Base-by-base conservation (phyloP, 2,329 filamentous ascomycete genomes). In the Aspergillus costaricaensis region DNA sequence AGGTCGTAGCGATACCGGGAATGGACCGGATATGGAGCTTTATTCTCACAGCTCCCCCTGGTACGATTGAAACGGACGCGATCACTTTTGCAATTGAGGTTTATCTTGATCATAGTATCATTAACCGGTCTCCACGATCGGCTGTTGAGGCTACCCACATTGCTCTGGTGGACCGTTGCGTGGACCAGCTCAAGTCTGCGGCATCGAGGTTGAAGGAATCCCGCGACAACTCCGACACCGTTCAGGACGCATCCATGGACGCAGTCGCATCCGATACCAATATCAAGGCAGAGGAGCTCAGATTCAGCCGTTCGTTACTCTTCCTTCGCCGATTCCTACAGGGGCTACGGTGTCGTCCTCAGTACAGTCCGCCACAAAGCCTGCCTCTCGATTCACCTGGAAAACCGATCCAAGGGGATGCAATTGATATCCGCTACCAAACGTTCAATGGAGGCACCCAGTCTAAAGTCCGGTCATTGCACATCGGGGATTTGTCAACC, bases 11-110 rank as follows among this genome's bases (percentile, higher is more conserved):
- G n/a, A 74, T 81, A 53, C 79, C 81, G 4, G 81, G 82, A 6
- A 80, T 81, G 63, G 90, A 95, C 67, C 84, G 92, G 59, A 79
- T 96, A n/a, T 96, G 93, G 93, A 86, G 87, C 23, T 86, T 96
- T 67, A 86, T 94, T 36, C 79, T 96, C 56, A 88, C 85, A 15
- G 87, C 90, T 1, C 86, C 87, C 5, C 80, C 85, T 39, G 79
- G 83, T 39, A 84, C 82, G 0, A 87, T 96, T 51, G 91, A 91
- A 65, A 82, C 83, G 19, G 78, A 82, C 55, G 89, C 91, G 1
- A 92, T 90, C 30, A 82, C 81, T 54, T 86, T 87, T 21, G 85
- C 96, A 3, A 91, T 92, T 23, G 83, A 88, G 23, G 82, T 92
- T 12, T 96, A 95, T 70, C 81, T 95, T 36, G 81, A 86, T 58